Base-by-base conservation (phyloP, 345 rosid genomes). In the Salix viminalis region DNA sequence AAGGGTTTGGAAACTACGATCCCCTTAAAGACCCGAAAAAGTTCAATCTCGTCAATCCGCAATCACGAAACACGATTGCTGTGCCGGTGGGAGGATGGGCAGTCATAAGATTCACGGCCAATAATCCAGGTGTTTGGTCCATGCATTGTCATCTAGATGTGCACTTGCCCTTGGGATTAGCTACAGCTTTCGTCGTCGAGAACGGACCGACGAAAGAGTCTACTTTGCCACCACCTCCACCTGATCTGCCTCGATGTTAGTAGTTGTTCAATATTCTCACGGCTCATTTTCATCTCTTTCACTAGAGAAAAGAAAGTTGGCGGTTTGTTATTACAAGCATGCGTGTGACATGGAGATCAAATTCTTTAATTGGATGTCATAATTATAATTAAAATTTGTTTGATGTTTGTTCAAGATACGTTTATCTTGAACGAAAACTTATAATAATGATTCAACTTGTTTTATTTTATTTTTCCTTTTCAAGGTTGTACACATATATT, bases 1-100 rank as follows among this genome's bases (percentile, higher is more conserved):
- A 92, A 80, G 99, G 96, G n/a, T 96, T 96, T 67, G 99, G 99
- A 36, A 93, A 91, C 70, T 96, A 81, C 71, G 77, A 96, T 82
- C 77, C 85, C 2, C 48, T 15, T 7, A 86, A 67, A 4, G 92
- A 87, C 60, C 64, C 81, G 0, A 85, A 81, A 65, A 92, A 85
- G 75, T 86, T 86, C 77, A 96, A 96, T 76, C 74, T 90, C 11
- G 72, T 80, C 11, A 75, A 93, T 75, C 94, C 99, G 18, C 93
- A 86, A 54, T 36, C 76, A 2, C 92, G 94, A 1, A 92, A 91
- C 87, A 93, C 99, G 15, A 73, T 96, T 37, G 94, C 75, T 0
- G 97, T 92, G 4, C 99, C 99, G 0, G 77, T 44, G 0, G 81
- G 81, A 28, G 81, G 81, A 1, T 79, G 81, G 81, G 81, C 77